Percentiles rank a stretch among this genome's conserved stretches.
These are phyloP conservation scores for Yamadazyma buinensis DNA, from an alignment of 1,139 yeast genomes.

Conservation along the genomic window DNA sequence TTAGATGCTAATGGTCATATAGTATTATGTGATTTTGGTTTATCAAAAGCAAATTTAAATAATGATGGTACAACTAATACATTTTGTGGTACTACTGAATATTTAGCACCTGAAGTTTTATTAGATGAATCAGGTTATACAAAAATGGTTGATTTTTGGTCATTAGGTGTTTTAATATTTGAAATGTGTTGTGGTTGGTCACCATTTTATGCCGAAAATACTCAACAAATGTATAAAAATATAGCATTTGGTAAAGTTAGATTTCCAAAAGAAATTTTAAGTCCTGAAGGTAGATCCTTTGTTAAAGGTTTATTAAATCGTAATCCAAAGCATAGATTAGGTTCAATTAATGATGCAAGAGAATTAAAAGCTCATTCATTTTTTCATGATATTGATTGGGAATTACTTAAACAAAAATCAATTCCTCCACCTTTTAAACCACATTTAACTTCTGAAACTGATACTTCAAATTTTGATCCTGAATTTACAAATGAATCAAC, in stretches of 20 bases:
- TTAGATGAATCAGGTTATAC: constrained; percentile 83
- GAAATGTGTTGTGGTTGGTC: constrained; percentile 99
- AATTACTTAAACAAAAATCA: constrained; percentile 66
- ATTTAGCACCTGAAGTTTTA: constrained; percentile 76
- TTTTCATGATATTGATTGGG: constrained; percentile 90
- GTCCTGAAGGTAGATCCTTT: constrained; percentile 88
- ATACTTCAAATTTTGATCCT: constrained; percentile 94
- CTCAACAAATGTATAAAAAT: constrained; percentile 97
- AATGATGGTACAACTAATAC: constrained; percentile 93
- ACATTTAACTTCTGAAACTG: constrained; percentile 83
- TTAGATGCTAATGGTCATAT: constrained; percentile 96
- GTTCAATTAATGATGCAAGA: constrained; percentile 86
- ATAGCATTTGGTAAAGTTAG: constrained; percentile 97
- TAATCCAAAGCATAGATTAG: constrained; percentile 91
- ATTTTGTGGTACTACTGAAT: constrained; percentile 96
- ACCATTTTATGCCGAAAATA: constrained; percentile 96
- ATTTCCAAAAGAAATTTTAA: constrained; percentile 91
- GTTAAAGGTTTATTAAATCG: constrained; percentile 92
- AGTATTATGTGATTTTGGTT: constrained; percentile 94
- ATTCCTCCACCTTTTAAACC: constrained; percentile 99
- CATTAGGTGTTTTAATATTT: constrained; percentile 73
- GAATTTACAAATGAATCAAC: constrained; percentile 93
- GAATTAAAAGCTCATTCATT: constrained; percentile 90
- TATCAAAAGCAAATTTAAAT: constrained; percentile 86
- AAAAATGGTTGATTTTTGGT: constrained; percentile 87